Evolutionary conservation across 805 yeast genomes (phyloP).

Genomic region (Grigorovia transvaalensis): DNA sequence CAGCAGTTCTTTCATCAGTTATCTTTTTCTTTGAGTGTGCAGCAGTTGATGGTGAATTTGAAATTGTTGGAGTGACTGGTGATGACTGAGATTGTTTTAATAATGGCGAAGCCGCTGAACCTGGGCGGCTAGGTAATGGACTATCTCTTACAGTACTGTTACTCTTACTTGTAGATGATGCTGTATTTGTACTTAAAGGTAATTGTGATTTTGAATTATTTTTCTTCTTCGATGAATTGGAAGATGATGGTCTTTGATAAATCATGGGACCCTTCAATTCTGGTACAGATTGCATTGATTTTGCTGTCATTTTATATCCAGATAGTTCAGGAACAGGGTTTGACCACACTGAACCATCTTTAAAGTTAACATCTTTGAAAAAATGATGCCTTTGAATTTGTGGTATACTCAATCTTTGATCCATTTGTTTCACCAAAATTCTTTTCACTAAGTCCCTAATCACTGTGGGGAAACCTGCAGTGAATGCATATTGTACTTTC

Average conservation of each 20-base stretch:
- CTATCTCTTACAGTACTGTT: not conserved
- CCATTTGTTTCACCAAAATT: slow-evolving; percentile 54
- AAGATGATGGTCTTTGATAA: slow-evolving; percentile 3
- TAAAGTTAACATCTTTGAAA: slow-evolving; percentile 46
- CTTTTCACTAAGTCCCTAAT: slow-evolving; percentile 64
- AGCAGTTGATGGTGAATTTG: not conserved
- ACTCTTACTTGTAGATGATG: not conserved
- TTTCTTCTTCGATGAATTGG: not conserved
- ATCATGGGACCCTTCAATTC: slow-evolving; percentile 26
- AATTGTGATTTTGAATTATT: not conserved
- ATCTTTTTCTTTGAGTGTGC: slow-evolving; percentile 6
- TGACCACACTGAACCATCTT: slow-evolving; percentile 49
- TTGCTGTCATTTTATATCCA: slow-evolving; percentile 66
- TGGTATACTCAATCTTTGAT: slow-evolving; percentile 46
- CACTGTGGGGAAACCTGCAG: slow-evolving; percentile 73
- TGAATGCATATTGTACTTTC: slow-evolving; percentile 69
- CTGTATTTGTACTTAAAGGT: not conserved
- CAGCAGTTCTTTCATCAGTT: slow-evolving; percentile 24
- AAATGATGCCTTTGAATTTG: slow-evolving; percentile 56
- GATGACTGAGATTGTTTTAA: not conserved
- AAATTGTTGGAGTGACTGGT: not conserved
- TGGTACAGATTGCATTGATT: slow-evolving; percentile 70
- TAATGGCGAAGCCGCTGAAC: not conserved
- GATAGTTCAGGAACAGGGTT: slow-evolving; percentile 50
- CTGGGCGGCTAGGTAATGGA: not conserved